Evolutionary conservation across 768 basidiomycete genomes (phyloP), one percentile per base, ranked within the genome.

Genomic region (Suillus subalutaceus): DNA sequence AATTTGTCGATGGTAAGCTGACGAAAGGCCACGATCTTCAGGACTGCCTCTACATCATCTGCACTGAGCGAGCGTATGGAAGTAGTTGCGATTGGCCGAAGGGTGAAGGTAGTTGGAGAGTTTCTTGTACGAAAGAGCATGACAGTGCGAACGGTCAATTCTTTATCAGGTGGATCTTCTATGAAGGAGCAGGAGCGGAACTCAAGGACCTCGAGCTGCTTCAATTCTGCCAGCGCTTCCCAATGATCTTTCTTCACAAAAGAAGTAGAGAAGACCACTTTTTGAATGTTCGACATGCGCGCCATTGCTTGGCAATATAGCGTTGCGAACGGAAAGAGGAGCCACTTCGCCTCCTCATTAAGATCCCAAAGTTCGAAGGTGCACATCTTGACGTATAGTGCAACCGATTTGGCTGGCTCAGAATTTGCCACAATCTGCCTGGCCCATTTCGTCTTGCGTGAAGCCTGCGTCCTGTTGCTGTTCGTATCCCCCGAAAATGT

Each of bases 381-480:
- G 30, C 75, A 74, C 0, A 64, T 65, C 61, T 71, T 76, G 55
- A 82, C 78, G 32, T 73, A 67, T 48, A 67, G 64, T 5, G 78
- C 75, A 12, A 82, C 64, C 2, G 75, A 70, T 23, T 67, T 68
- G 2, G 78, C 77, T 8, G 74, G 71, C 41, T 76, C 72, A 32
- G 73, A 60, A 37, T 70, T 67, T 23, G 65, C 74, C 5, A 70
- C 64, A 9, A 81, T 64, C 4, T 69, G 74, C 35, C 74, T 62
- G 62, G 76, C 82, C 60, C 79, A 74, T 7, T 6, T 30, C 0
- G 10, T 41, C 40, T 5, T 64, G 56, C 55, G 70, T 3, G 66
- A 60, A 3, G 62, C 20, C 58, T 20, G 26, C 13, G 41, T 37
- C 26, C 40, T 59, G 26, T n/a, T 65, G 26, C 68, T 71, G 1